Evolutionary conservation across 116 monocot species (phyloP).

Genomic region (Phalaenopsis hybrid): DNA sequence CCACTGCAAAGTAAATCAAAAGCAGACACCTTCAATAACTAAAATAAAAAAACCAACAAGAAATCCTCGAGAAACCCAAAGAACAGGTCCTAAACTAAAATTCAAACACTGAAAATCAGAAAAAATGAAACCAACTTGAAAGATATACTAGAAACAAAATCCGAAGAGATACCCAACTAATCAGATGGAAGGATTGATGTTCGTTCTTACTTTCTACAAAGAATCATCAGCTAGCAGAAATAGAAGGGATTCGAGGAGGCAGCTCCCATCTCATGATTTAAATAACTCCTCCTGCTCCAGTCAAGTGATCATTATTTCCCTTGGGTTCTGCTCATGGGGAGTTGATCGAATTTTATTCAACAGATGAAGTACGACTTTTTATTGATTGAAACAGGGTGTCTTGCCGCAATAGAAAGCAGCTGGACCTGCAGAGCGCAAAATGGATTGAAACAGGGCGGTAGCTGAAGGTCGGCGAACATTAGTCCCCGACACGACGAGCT

Average conservation of each 20-base stretch:
- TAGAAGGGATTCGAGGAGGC: not conserved
- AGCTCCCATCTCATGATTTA: not conserved
- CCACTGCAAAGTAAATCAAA: not conserved
- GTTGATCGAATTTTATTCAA: not conserved
- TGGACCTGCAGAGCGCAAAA: conserved; percentile 64
- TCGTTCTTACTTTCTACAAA: not conserved
- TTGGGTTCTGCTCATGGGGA: not conserved
- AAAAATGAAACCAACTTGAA: not conserved
- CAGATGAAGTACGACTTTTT: not conserved
- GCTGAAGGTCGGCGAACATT: conserved; percentile 28
- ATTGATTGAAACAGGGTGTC: conserved; percentile 19
- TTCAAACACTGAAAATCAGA: not conserved
- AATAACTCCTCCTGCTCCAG: not conserved
- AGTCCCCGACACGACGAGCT: conserved; percentile 28
- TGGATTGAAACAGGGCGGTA: conserved; percentile 42
- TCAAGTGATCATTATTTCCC: not conserved
- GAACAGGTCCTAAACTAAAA: not conserved
- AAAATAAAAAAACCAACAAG: not conserved
- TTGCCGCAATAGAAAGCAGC: conserved; percentile 83
- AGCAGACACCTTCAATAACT: not conserved
- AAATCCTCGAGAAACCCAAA: conserved; percentile 3
- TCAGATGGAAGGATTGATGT: not conserved
- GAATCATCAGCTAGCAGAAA: not conserved
- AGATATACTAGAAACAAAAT: not conserved
- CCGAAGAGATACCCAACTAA: not conserved